Evolutionary conservation across 2,329 filamentous ascomycete species (phyloP), one percentile per base, ranked within the genome.

Genomic region (Phialemoniopsis sp.): DNA sequence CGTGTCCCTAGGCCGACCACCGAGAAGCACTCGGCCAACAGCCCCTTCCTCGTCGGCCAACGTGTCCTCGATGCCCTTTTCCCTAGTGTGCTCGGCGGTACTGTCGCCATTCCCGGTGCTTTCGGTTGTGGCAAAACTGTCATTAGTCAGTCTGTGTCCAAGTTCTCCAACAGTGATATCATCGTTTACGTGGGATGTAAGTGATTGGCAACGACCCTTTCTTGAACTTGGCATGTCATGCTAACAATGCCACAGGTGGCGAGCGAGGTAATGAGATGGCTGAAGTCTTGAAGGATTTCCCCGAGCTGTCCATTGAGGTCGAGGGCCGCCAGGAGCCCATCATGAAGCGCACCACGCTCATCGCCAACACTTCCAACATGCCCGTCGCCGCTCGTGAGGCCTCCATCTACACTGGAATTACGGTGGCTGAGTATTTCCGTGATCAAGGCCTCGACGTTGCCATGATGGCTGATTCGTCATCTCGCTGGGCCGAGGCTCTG

Each of bases 341-440:
- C 73, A 98, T 98, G 93, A 98, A 98, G 81, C 91, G 93, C 64
- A 98, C 93, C 13, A 94, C 89, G 16, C 78, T 98, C 45, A 97
- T 98, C 60, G 93, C 93, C 64, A 98, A 98, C 70, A 98, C 93
- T 32, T 98, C 93, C 55, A 98, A 98, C 76, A 98, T 98, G 93
- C 93, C 93, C 46, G 93, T 98, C 58, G 93, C 93, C 48, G 93
- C 93, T 45, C 89, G 93, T 70, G 93, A 98, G 67, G 93, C 93
- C 42, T 98, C 93, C 49, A 98, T 98, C 62, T 98, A 98, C 70
- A 98, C 93, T 4, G 93, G 80, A 36, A 95, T 96, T 49, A 95
- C 89, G 0, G 85, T 96, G 1, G 87, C 89, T 32, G 93, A 98
- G 62, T 98, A 98, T 58, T 97, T 97, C 74, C 80, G 93, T 51